Conservation (phyloP, 2,329 filamentous ascomycete species). For the Penicillium sp. region DNA sequence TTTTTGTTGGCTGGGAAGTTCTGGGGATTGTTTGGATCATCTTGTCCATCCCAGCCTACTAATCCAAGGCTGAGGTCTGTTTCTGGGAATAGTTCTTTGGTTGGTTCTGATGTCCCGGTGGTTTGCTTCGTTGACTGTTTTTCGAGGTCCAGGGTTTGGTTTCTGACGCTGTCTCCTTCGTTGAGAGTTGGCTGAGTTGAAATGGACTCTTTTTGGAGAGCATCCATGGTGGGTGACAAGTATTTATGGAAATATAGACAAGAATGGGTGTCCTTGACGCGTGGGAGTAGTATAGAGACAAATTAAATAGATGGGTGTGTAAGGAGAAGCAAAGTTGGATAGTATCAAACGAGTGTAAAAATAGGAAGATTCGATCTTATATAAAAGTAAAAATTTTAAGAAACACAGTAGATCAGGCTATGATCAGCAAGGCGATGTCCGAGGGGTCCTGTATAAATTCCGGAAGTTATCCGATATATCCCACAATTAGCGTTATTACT, state of each 20-base stretch:
- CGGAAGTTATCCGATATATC: not conserved
- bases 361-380: not conserved
- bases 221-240: not conserved
- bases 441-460: not conserved
- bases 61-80: slow-evolving; percentile 47
- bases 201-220: not conserved
- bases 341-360: not conserved
- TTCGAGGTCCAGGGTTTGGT: not conserved
- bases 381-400: not conserved
- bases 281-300: not conserved
- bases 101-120: not conserved
- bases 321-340: not conserved
- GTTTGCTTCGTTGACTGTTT: not conserved
- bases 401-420: not conserved
- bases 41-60: slow-evolving; percentile 53
- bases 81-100: slow-evolving; percentile 30
- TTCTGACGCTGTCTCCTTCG: not conserved
- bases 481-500: not conserved
- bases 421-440: not conserved
- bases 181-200: not conserved
- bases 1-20: slow-evolving; percentile 38
- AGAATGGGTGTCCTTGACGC: not conserved
- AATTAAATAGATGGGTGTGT: not conserved
- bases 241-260: not conserved
- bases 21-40: slow-evolving; percentile 51